A percentile compares a stretch with the other conserved stretches of the same genome.
These are phyloP conservation scores for Myxozyma sirexii DNA, from an alignment of 805 yeast genomes.

Conservation along the genomic window DNA sequence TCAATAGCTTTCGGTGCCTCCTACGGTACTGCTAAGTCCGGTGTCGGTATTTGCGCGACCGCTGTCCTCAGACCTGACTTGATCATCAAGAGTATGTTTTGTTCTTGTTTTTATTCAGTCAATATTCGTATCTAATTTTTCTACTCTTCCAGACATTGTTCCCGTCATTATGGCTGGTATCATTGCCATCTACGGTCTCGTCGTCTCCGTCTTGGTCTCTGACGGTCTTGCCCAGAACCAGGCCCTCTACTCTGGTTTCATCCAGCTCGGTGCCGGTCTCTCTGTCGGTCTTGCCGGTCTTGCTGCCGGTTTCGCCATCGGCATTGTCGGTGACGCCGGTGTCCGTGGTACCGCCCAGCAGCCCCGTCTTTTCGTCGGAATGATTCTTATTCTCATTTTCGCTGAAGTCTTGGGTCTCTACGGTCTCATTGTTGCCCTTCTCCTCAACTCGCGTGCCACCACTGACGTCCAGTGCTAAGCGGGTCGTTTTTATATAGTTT, in stretches of 20 bases:
- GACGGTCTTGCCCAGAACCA: constrained; percentile 80
- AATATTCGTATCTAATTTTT: neutral
- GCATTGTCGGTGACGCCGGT: constrained; percentile 92
- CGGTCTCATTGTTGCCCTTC: constrained; percentile 96
- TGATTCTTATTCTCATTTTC: constrained; percentile 83
- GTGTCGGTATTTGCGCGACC: constrained; percentile 96
- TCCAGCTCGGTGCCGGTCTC: constrained; percentile 95
- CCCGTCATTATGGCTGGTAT: constrained; percentile 99
- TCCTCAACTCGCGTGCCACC: constrained; percentile 96
- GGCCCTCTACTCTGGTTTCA: constrained; percentile 91
- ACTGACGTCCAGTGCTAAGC: constrained; percentile 33
- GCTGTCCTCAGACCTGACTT: constrained; percentile 97
- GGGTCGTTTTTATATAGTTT: constrained; percentile 13
- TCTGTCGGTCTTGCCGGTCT: constrained; percentile 96
- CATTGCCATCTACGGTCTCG: constrained; percentile 93
- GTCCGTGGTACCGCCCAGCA: constrained; percentile 87
- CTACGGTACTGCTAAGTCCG: constrained; percentile 96
- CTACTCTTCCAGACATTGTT: constrained; percentile 58
- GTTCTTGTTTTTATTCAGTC: too few relatives aligned
- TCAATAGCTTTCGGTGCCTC: constrained; percentile 93
- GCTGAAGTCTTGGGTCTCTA: constrained; percentile 94
- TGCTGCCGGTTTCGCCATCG: constrained; percentile 96
- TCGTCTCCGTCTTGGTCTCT: constrained; percentile 93
- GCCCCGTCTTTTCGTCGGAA: constrained; percentile 85
- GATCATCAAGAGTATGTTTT: constrained; percentile 66